phyloP scores from a whole-genome alignment of 2,329 filamentous ascomycete genomes.

The Ceratocystis lukuohia region DNA sequence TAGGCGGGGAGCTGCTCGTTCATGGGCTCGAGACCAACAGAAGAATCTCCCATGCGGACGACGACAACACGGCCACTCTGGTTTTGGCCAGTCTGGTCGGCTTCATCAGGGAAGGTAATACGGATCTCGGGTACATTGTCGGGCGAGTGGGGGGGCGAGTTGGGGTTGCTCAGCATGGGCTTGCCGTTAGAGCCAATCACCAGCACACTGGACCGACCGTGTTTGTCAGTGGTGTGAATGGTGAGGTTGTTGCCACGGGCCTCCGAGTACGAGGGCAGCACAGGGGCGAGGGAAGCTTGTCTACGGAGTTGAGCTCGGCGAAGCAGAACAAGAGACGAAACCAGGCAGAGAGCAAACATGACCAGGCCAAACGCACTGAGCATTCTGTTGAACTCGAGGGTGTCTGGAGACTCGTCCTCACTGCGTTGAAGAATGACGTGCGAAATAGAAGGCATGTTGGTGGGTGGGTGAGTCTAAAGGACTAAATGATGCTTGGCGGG shows the following conservation, averaged over 20 bases:
- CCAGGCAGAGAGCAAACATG: constrained; percentile 55
- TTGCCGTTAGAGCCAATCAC: constrained; percentile 66
- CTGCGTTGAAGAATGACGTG: constrained; percentile 18
- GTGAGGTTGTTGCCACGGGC: constrained; percentile 37
- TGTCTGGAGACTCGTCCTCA: constrained; percentile 37
- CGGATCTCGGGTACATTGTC: constrained; percentile 86
- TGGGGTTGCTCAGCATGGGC: constrained; percentile 61
- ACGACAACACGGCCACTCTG: constrained; percentile 82
- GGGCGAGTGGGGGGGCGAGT: constrained; percentile 62
- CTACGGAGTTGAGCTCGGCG: constrained; percentile 45
- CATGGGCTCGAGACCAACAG: constrained; percentile 78
- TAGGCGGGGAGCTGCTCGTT: constrained; percentile 78
- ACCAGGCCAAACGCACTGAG: constrained; percentile 67
- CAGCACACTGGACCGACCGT: constrained; percentile 54
- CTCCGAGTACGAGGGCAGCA: constrained; percentile 37
- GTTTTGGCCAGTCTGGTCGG: constrained; percentile 68
- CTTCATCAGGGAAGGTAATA: constrained; percentile 94
- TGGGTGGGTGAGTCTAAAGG: background rate
- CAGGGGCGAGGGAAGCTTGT: constrained; percentile 31
- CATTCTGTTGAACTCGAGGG: constrained; percentile 56
- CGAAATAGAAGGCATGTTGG: constrained; percentile 19
- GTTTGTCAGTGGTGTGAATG: constrained; percentile 40
- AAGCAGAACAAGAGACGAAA: constrained; percentile 57
- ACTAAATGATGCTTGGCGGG: background rate
- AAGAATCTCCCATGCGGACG: constrained; percentile 77